Base-by-base conservation (phyloP, 257 asterid genomes). In the Scutellaria barbata region DNA sequence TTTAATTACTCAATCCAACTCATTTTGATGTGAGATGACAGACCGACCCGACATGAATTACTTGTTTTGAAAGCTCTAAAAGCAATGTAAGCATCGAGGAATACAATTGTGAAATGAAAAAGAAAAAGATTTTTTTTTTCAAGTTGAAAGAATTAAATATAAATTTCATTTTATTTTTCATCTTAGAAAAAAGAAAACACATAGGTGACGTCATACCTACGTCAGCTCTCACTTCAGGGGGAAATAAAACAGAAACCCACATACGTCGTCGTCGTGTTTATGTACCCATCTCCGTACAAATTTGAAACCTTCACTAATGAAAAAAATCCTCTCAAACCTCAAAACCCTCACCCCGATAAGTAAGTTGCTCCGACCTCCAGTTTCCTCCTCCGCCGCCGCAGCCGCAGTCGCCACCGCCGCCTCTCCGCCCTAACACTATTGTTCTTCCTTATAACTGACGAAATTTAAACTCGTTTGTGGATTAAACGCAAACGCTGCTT, bases 261-360 rank as follows among this genome's bases (percentile, higher is more conserved):
- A 37, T 56, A 48, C 71, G 71, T 18, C 63, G 66, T 64, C 48
- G 57, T 30, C 60, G 11, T 4, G 30, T 60, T 18, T 10, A 1
- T 16, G 63, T 35, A 11, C 17, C 2, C 42, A 3, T 11, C 52
- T 51, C 30, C 12, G 18, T 39, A 18, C 5, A 50, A 13, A 48
- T 6, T 1, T 1, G 13, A 20, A 60, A 60, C 9, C 64, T 18
- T 30, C 47, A 17, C 11, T 40, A 18, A 6, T 14, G 30, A 9
- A 37, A 6, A 25, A 51, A 67, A 43, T 16, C 22, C 73, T 67
- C 68, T 52, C 74, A 51, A 71, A 59, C 59, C 77, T 61, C 66
- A 39, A 57, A 69, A 69, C 80, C 77, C 83, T 74, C 74, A 18
- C 76, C 48, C 76, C 59, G 45, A 63, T 69, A 77, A 60, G 66